Evolutionary conservation across 352 stramenopile species (phyloP).

Genomic region (Phytophthora aleatoria): DNA sequence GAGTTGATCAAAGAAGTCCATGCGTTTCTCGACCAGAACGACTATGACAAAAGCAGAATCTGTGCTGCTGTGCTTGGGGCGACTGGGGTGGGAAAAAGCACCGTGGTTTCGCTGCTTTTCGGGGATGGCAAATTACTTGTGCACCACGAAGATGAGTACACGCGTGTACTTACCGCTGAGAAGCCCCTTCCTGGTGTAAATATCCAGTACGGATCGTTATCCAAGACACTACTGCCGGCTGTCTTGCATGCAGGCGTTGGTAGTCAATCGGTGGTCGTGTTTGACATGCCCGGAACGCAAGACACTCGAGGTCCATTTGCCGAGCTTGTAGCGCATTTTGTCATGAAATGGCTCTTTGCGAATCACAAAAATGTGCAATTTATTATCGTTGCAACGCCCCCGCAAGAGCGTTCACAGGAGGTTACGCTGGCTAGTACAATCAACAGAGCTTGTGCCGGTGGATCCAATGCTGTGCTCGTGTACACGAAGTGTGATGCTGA

Average conservation of each 20-base stretch:
- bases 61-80: background rate
- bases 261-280: background rate
- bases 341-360: conserved; percentile 16
- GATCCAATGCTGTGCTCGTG: background rate
- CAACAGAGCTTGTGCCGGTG: background rate
- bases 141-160: conserved; percentile 17
- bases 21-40: background rate
- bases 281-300: conserved; percentile 23
- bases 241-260: background rate
- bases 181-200: conserved; percentile 14
- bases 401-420: conserved; percentile 13
- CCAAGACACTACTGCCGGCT: conserved; percentile 12
- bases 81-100: conserved; percentile 2
- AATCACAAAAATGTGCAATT: conserved; percentile 10
- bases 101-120: conserved; percentile 12
- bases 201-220: conserved; percentile 10
- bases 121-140: conserved; percentile 6
- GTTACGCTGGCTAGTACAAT: background rate
- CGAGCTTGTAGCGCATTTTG: conserved; percentile 14
- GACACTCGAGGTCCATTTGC: conserved; percentile 26
- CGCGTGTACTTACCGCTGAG: conserved; percentile 5
- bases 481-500: conserved; percentile 1
- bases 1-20: background rate
- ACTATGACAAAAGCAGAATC: background rate
- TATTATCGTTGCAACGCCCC: conserved; percentile 11